phyloP scores from a whole-genome alignment of 257 asterid species.

The Oldenlandia corymbosa region DNA sequence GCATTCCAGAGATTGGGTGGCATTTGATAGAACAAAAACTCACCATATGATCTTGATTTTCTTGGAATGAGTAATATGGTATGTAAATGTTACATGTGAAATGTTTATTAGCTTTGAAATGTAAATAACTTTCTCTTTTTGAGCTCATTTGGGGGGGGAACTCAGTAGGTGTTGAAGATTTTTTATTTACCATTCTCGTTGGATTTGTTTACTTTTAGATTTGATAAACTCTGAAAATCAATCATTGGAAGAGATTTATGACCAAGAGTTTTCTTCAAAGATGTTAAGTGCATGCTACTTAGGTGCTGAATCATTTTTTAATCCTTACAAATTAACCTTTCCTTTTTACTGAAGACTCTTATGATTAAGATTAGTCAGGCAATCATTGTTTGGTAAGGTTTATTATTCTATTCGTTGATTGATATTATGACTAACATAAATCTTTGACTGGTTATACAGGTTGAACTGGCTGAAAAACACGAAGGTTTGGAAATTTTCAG shows the following conservation, averaged over 20 bases:
- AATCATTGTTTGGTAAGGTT: neutral
- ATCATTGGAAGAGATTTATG: neutral
- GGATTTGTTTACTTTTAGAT: neutral
- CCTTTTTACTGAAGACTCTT: neutral
- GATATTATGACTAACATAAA: neutral
- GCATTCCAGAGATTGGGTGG: too few species aligned
- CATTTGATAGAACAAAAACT: too few species aligned
- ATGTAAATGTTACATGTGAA: neutral
- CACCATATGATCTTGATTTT: too few species aligned
- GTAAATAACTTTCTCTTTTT: neutral
- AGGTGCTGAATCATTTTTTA: neutral
- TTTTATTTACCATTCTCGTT: neutral
- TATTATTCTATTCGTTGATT: neutral
- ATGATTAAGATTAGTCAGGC: neutral
- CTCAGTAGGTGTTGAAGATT: neutral
- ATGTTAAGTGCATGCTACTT: neutral
- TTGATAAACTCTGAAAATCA: neutral
- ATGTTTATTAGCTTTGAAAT: neutral
- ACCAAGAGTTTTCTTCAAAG: neutral
- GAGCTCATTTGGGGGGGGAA: neutral
- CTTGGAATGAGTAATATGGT: too few species aligned
- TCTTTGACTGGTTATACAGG: slow-evolving; percentile 37
- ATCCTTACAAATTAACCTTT: neutral
- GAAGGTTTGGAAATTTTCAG: slow-evolving; percentile 63
- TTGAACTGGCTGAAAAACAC: slow-evolving; percentile 56